Evolutionary conservation across 2,329 filamentous ascomycete genomes (phyloP), one percentile per base, ranked within the genome.

Genomic region (Alternaria infectoria): DNA sequence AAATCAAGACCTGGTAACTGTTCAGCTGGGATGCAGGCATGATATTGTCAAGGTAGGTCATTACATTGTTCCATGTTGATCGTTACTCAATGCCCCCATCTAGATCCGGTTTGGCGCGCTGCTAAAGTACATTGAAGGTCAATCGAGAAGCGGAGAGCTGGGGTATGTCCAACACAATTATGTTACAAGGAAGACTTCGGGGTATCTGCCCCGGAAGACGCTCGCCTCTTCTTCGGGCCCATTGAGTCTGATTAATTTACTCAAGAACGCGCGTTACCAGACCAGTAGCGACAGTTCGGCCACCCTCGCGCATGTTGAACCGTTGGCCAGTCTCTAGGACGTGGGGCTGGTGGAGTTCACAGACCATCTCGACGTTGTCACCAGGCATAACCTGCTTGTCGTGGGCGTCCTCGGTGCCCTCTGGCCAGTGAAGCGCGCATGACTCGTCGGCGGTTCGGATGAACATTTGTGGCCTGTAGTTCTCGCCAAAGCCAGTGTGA

Each of bases 241-340:
- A 45, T 25, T 25, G 43, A 12, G 5, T 13, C 25, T 49, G 13
- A 11, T 23, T 57, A n/a, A 57, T 55, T 72, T 78, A 80, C 65
- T 75, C 77, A 6, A 80, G 54, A 47, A 81, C 72, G 55, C 74
- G 79, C 32, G 79, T 81, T 13, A 81, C 75, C 9, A 81, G 72
- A 67, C 79, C 79, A 64, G 79, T 81, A 49, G 79, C 79, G 51
- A 81, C 78, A 36, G 79, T 81, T 59, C 93, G 89, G 76, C 95
- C 94, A 85, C 96, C 96, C 86, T 99, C 96, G 83, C 96, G 93
- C 80, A 99, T 90, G 87, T 98, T 99, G 89, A 99, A 96, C 76
- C 96, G 92, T 86, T 97, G 93, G 74, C 96, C 95, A 67, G 88
- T 85, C 85, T 99, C 96, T 68, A 97, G 84, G 64, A 95, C 95